A percentile compares a stretch with the other conserved stretches of the same genome.
These are phyloP conservation scores for Staphylotrichum tortipilum DNA, from an alignment of 495 filamentous ascomycete genomes.

Conservation along the genomic window DNA sequence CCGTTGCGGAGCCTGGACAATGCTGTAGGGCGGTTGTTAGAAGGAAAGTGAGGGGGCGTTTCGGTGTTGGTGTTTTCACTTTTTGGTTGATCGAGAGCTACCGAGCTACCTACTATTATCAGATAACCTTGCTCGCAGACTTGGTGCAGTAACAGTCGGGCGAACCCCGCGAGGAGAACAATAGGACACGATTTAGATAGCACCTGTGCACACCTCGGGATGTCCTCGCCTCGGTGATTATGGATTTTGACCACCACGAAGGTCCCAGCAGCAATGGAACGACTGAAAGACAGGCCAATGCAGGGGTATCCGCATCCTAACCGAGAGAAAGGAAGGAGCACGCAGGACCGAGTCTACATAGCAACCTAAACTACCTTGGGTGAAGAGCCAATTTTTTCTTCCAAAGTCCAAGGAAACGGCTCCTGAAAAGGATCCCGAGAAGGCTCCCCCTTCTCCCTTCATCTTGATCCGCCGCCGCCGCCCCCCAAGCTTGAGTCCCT, in stretches of 20 bases:
- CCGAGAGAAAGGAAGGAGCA: too few relatives aligned
- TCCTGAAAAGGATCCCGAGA: too few relatives aligned
- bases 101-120: background rate
- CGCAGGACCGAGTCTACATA: conserved; percentile 2
- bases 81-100: background rate
- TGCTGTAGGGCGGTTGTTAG: background rate
- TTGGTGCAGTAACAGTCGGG: background rate
- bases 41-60: background rate
- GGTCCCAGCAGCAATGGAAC: too few relatives aligned
- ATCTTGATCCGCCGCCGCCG: conserved; percentile 8
- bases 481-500: conserved; percentile 15
- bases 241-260: too few relatives aligned
- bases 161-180: background rate
- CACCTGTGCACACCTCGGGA: too few relatives aligned
- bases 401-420: background rate
- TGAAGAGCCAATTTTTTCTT: conserved; percentile 3
- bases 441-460: background rate
- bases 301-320: conserved; percentile 2
- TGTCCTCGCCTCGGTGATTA: too few relatives aligned
- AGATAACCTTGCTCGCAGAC: background rate
- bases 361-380: conserved; percentile 7
- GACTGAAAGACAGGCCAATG: conserved; percentile 4
- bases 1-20: background rate
- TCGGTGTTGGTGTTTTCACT: too few relatives aligned
- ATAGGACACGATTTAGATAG: background rate